A percentile compares a stretch with the other conserved stretches of the same genome.
Conservation (phyloP, 2,329 filamentous ascomycete genomes). For the Pyricularia sp. region DNA sequence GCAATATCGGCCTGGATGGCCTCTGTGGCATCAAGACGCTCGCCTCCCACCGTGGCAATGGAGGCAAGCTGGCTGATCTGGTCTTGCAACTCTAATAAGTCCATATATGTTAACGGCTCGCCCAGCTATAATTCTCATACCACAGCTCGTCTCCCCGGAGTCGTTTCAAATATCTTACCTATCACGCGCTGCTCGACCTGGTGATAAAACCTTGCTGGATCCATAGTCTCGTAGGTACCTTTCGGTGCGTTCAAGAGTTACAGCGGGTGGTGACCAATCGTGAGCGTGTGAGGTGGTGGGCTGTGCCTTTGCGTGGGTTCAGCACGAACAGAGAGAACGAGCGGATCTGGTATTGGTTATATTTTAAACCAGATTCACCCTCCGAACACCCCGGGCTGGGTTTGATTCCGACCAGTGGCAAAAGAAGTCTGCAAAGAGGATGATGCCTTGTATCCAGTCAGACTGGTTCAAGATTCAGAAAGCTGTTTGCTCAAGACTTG, state of each 20-base stretch:
- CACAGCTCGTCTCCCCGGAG: not conserved
- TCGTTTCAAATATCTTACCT: not conserved
- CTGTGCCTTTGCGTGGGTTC: not conserved
- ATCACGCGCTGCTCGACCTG: slow-evolving; percentile 1
- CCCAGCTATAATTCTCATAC: not conserved
- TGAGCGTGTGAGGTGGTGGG: not conserved
- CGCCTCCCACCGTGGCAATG: slow-evolving; percentile 55
- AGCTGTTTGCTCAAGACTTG: not conserved
- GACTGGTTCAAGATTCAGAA: not conserved
- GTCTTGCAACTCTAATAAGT: slow-evolving; percentile 52
- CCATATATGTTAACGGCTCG: not conserved
- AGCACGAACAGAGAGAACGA: not conserved
- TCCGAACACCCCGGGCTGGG: not conserved
- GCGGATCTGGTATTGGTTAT: not conserved
- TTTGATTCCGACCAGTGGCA: not conserved
- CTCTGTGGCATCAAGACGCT: slow-evolving; percentile 73
- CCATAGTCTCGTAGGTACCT: not conserved
- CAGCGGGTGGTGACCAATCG: not conserved
- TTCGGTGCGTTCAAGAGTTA: not conserved
- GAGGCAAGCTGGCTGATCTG: slow-evolving; percentile 61
- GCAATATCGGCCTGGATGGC: slow-evolving; percentile 72
- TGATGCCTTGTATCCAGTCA: not conserved
- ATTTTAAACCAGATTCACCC: not conserved
- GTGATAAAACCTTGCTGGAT: slow-evolving; percentile 4
- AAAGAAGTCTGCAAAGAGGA: not conserved